Evolutionary conservation across 768 basidiomycete species (phyloP), one percentile per base, ranked within the genome.

Genomic region (Macrolepiota dolichaula): DNA sequence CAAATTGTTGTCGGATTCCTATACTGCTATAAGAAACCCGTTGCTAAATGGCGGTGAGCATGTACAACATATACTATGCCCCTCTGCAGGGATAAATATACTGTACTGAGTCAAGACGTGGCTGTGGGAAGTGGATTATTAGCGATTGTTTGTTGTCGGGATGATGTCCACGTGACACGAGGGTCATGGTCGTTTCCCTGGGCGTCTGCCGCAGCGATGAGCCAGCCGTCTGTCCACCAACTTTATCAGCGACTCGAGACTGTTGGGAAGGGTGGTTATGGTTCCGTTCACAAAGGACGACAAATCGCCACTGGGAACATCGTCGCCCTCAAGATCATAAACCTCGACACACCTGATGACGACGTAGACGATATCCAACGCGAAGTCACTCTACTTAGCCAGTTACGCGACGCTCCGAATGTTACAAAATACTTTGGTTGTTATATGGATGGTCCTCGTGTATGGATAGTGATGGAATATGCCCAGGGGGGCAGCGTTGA

Each of bases 401-500:
- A 96, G 70, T 83, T 98, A 35, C 81, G 93, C 22, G 93, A 94
- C 61, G 92, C 91, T 0, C 88, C 92, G 29, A 96, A 96, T 70
- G 86, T 97, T 68, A 98, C 92, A 24, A 85, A 92, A 68, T 99
- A 99, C 77, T 97, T 88, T 74, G 96, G 94, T n/a, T 97, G 94
- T 76, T 89, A 92, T 75, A 83, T 97, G 70, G 91, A 96, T 70
- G 96, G 95, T 0, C 92, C 94, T 29, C 91, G 93, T 52, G 94
- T 99, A 10, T 99, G 97, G 96, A 98, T 99, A 66, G 93, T 89
- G 38, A 99, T 99, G 97, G 97, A 99, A 72, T 88, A 88, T 67
- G 97, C 97, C 7, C 88, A 94, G 64, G 96, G 96, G 4, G 97
- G 97, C 6, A 96, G 93, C 70, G 92, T 98, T 5, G 80, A 92